phyloP scores from a whole-genome alignment of 768 basidiomycete species.

The Lepiota venenata region DNA sequence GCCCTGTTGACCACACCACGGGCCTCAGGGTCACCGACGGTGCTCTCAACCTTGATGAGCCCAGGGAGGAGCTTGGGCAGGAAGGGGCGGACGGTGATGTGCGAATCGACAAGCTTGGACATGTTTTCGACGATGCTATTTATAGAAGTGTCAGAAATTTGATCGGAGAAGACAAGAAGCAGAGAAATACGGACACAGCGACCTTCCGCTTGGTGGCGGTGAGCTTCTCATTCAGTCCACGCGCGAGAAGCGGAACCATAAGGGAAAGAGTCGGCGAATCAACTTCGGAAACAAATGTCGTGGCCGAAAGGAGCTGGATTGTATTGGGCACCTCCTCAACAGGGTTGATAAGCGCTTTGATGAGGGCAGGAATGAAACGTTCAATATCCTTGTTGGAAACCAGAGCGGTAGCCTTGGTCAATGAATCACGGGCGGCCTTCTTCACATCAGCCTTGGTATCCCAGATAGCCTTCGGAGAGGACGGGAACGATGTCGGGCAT shows the following conservation, averaged over 20 bases:
- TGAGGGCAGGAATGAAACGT: conserved; percentile 96
- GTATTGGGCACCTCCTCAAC: conserved; percentile 98
- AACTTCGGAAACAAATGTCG: conserved; percentile 99
- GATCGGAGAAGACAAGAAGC: conserved; percentile 16
- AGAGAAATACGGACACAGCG: conserved; percentile 69
- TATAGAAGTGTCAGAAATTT: conserved; percentile 14
- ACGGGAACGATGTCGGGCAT: conserved; percentile 95
- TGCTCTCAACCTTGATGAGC: conserved; percentile 90
- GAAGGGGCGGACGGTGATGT: conserved; percentile 95
- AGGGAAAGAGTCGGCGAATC: conserved; percentile 95
- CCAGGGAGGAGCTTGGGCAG: conserved; percentile 93
- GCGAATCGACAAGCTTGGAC: conserved; percentile 96
- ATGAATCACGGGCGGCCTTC: conserved; percentile 93
- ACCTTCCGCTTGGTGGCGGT: conserved; percentile 98
- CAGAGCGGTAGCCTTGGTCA: conserved; percentile 91
- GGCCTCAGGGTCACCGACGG: conserved; percentile 97
- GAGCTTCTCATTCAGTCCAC: conserved; percentile 92
- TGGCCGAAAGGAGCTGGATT: conserved; percentile 92
- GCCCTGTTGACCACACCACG: conserved; percentile 89
- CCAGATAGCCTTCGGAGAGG: conserved; percentile 95
- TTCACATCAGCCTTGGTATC: conserved; percentile 99
- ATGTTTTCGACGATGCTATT: conserved; percentile 94
- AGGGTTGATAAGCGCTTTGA: conserved; percentile 97
- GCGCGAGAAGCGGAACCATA: conserved; percentile 93
- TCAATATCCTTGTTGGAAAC: conserved; percentile 98